phyloP scores from a whole-genome alignment of 228 moss, liverwort and hornwort species.

The Sphagnum fallax region DNA sequence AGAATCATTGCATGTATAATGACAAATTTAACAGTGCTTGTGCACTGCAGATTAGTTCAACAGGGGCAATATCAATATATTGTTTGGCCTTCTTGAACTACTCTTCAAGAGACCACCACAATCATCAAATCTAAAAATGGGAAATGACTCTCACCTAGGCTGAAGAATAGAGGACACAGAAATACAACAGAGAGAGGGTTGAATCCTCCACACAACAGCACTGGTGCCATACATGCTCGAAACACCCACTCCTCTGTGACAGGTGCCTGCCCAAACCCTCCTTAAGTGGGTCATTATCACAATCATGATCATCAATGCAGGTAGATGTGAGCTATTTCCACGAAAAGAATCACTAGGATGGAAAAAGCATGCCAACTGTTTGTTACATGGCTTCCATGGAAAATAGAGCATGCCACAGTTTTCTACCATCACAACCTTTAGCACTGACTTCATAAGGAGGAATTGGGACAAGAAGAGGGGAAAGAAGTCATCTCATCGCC shows the following conservation, averaged over 20 bases:
- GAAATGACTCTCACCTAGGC: slow-evolving; percentile 47
- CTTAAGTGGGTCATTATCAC: neutral
- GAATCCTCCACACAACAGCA: slow-evolving; percentile 89
- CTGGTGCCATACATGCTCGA: slow-evolving; percentile 94
- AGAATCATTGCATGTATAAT: no score
- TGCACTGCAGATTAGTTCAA: no score
- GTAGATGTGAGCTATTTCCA: neutral
- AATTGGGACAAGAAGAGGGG: neutral
- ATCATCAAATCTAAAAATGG: slow-evolving; percentile 5
- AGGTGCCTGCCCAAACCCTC: slow-evolving; percentile 64
- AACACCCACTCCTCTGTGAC: slow-evolving; percentile 98
- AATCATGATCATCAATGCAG: neutral
- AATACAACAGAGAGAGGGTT: slow-evolving; percentile 69
- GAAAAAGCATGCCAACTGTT: neutral
- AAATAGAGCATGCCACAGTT: slow-evolving; percentile 5
- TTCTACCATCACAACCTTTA: no score
- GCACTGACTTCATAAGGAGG: neutral
- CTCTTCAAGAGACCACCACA: neutral
- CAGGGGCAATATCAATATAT: no score
- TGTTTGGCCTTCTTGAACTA: no score
- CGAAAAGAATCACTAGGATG: neutral
- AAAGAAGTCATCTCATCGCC: neutral
- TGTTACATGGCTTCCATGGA: slow-evolving; percentile 5
- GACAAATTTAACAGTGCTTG: no score
- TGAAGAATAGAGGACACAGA: slow-evolving; percentile 92